Percentiles rank a stretch among this genome's conserved stretches.
phyloP scores from a whole-genome alignment of 371 early-diverging fungal species.

The Capniomyces stellatus region DNA sequence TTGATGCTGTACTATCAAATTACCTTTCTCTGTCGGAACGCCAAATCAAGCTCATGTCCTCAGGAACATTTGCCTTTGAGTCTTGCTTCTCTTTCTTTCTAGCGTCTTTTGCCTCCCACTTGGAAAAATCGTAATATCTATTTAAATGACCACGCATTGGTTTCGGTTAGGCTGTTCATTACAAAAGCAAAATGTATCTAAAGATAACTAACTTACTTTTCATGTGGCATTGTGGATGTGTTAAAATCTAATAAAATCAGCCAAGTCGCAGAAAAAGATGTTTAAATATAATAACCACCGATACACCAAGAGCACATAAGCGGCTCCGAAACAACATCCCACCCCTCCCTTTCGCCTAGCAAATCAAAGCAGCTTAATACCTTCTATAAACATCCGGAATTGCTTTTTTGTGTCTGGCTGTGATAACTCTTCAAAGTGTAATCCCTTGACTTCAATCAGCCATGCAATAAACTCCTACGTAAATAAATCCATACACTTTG shows the following conservation, averaged over 20 bases:
- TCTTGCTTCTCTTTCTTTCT: neutral
- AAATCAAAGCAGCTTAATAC: neutral
- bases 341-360: no score
- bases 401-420: slow-evolving; percentile 2
- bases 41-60: neutral
- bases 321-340: no score
- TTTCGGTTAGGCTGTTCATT: no score
- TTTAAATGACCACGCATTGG: neutral
- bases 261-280: no score
- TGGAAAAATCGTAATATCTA: slow-evolving; percentile 2
- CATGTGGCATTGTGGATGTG: slow-evolving; percentile 1
- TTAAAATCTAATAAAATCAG: neutral
- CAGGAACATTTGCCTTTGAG: neutral
- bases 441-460: neutral
- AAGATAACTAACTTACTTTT: neutral
- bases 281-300: no score
- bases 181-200: neutral
- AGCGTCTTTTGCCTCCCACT: slow-evolving; percentile 2
- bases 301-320: no score
- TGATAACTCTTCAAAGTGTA: slow-evolving; percentile 3
- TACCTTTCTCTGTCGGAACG: neutral
- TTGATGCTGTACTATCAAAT: no score
- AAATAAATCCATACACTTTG: neutral
- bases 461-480: slow-evolving; percentile 2
- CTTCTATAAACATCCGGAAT: slow-evolving; percentile 4